Base-by-base conservation (phyloP, 108 stramenopile genomes). In the Nitzschia putrida region DNA sequence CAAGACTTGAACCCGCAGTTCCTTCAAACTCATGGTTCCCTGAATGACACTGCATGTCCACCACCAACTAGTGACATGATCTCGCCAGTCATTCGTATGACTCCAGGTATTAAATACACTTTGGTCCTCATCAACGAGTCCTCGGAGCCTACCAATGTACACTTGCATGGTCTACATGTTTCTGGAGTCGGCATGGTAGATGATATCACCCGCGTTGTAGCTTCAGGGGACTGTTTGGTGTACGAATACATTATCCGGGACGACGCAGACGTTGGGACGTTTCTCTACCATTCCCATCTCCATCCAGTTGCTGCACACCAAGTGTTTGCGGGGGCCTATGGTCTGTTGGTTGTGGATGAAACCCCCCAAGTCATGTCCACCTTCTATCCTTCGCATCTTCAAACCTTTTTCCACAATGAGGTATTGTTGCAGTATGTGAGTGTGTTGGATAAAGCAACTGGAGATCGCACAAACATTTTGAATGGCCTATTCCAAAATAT, bases 221-320 rank as follows among this genome's bases (percentile, higher is more conserved):
- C 59, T 12, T 57, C 69, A 39, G 81, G 75, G 23, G n/a, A 71
- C 0, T 76, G 74, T 54, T 39, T 82, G 25, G 51, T 44, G 10
- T 82, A 78, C 53, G 37, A 72, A 40, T 72, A 72, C 20, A 20
- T 42, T 14, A 64, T 72, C 3, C 4, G 47, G 8, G 61, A 72
- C 41, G 58, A 72, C 39, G 60, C 71, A 22, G 71, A 72, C 40
- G 77, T 66, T 0, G 81, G 81, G 13, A 74, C 77, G 5, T 75
- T 66, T 59, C 71, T 72, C 73, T 79, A 79, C 40, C 81, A 82
- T 44, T 41, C 81, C 8, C 81, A 82, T 55, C 54, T 47, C 0
- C 77, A 78, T 60, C 66, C 60, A 3, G 22, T 54, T 2, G 54
- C 64, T 1, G 49, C 68, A 11, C 37, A 45, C 14, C 64, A 66